phyloP scores from a whole-genome alignment of 2,329 filamentous ascomycete genomes.

The Ceratocystis eucalypticola region DNA sequence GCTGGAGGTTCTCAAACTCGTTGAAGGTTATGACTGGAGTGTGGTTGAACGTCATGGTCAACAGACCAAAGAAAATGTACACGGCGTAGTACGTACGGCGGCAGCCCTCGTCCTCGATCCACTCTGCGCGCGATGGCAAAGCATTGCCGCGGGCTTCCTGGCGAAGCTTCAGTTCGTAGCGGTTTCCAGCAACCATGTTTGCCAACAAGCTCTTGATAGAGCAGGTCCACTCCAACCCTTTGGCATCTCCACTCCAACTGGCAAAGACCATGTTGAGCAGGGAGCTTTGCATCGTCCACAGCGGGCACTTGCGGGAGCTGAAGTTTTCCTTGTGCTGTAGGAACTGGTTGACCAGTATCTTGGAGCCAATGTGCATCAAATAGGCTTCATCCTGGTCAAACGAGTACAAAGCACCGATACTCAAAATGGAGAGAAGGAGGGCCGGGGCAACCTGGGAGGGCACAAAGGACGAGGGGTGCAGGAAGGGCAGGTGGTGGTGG shows the following conservation, averaged over 20 bases:
- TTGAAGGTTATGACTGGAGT: conserved; percentile 97
- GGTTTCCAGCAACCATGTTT: conserved; percentile 96
- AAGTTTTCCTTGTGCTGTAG: conserved; percentile 97
- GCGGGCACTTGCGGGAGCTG: conserved; percentile 88
- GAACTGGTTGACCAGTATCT: conserved; percentile 93
- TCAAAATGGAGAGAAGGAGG: conserved; percentile 75
- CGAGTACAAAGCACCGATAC: conserved; percentile 89
- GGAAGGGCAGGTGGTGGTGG: conserved; percentile 89
- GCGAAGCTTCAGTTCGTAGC: conserved; percentile 88
- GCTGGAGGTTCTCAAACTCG: conserved; percentile 83
- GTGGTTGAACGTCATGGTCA: conserved; percentile 94
- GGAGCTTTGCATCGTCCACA: conserved; percentile 97
- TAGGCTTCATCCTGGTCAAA: conserved; percentile 97
- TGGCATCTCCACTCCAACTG: conserved; percentile 96
- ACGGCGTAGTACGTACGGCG: conserved; percentile 95
- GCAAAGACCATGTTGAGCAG: conserved; percentile 97
- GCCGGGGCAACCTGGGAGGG: conserved; percentile 69
- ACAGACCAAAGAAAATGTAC: conserved; percentile 94
- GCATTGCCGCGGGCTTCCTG: conserved; percentile 71
- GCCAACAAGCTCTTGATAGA: conserved; percentile 96
- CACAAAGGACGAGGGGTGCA: conserved; percentile 83
- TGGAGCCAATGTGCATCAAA: conserved; percentile 92
- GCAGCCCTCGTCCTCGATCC: conserved; percentile 95
- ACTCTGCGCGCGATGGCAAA: conserved; percentile 68
- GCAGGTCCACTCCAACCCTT: conserved; percentile 95